A percentile compares a stretch with the other conserved stretches of the same genome.
phyloP scores from a whole-genome alignment of 1,284 basidiomycete species.

The Pulveroboletus sp. region DNA sequence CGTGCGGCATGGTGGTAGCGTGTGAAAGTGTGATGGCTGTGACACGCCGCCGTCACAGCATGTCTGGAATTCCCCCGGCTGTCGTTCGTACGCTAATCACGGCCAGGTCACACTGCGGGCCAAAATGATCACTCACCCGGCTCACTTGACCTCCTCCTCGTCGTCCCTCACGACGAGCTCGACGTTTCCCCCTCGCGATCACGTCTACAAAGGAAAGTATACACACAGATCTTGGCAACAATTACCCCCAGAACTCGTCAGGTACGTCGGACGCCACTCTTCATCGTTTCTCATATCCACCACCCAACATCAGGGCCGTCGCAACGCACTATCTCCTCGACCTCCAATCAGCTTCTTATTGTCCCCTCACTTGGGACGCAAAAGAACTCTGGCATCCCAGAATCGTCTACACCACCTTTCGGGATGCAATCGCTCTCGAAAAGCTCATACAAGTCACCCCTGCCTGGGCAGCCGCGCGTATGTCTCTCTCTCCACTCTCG shows the following conservation, averaged over 20 bases:
- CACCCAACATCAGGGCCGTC: slow-evolving; percentile 45
- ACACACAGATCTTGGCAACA: slow-evolving; percentile 65
- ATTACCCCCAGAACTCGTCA: slow-evolving; percentile 65
- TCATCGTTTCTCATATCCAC: slow-evolving; percentile 5
- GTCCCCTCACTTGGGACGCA: slow-evolving; percentile 56
- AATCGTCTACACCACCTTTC: slow-evolving; percentile 50
- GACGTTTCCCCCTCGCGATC: slow-evolving; percentile 24
- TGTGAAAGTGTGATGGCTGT: slow-evolving; percentile 26
- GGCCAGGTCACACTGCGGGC: slow-evolving; percentile 36
- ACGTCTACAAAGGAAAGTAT: slow-evolving; percentile 60
- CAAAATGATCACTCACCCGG: slow-evolving; percentile 31
- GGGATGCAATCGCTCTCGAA: slow-evolving; percentile 56
- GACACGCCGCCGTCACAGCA: slow-evolving; percentile 30
- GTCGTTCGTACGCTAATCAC: slow-evolving; percentile 38
- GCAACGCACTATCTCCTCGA: slow-evolving; percentile 57
- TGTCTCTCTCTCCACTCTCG: slow-evolving; percentile 22
- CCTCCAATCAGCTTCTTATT: slow-evolving; percentile 40
- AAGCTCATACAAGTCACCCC: slow-evolving; percentile 51
- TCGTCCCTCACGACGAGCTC: slow-evolving; percentile 22
- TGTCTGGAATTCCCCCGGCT: slow-evolving; percentile 35
- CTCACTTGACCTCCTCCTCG: slow-evolving; percentile 18
- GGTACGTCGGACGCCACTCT: slow-evolving; percentile 42
- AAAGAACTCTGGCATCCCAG: slow-evolving; percentile 54
- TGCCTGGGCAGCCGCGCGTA: slow-evolving; percentile 45
- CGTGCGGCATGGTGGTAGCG: slow-evolving; percentile 27